Evolutionary conservation across 2,329 filamentous ascomycete genomes (phyloP), one percentile per base, ranked within the genome.

Genomic region (Colletotrichum sp.): DNA sequence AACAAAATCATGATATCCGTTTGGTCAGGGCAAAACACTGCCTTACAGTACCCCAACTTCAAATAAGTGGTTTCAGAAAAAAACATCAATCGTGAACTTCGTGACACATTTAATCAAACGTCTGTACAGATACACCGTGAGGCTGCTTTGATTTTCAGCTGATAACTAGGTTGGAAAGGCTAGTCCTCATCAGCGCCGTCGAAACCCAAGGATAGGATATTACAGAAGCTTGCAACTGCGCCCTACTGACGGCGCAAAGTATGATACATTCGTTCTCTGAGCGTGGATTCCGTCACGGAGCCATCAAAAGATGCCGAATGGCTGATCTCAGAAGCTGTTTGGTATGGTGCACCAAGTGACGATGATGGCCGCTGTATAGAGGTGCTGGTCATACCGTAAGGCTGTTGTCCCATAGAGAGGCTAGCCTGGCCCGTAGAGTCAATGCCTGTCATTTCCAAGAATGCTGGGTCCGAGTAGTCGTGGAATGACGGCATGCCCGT

Each of bases 211-310:
- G 38, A 48, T n/a, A n/a, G 26, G 56, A 30, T 32, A 60, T 13
- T 30, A 18, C 6, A n/a, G 15, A 34, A 61, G 43, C 34, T 13
- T 26, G 28, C 9, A 24, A 6, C 13, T 56, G 16, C 8, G 18
- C 66, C 12, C 36, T 75, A 74, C 34, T 74, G 64, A 32, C 71
- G 73, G n/a, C 72, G 65, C 8, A 60, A 4, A 26, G 67, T 26
- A 32, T 72, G 67, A 24, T 68, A 76, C 58, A 76, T 66, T 34
- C 75, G 73, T n/a, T 70, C 75, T 61, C 56, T 64, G 6, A 67
- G 26, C 5, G 60, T 32, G 64, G 36, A 56, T 18, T 76, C 66
- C 24, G 72, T 32, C n/a, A 73, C 34, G 15, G 34, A 24, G 15
- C 32, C 32, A n/a, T 66, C 58, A 48, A 76, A 76, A 10, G 43